phyloP scores from a whole-genome alignment of 1,139 yeast genomes.

The Nakaseomyces bracarensis region DNA sequence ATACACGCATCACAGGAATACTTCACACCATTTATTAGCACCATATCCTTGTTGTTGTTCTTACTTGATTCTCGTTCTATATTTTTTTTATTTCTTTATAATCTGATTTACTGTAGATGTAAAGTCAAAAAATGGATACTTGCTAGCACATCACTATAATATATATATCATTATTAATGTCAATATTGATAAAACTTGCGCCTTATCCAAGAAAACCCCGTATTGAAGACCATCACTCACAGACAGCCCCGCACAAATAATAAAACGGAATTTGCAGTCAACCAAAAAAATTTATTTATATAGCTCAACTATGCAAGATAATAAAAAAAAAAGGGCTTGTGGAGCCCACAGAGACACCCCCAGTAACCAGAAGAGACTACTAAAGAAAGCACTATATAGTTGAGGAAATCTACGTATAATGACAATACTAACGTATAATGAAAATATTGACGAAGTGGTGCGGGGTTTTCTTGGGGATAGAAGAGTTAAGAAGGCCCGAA shows the following conservation, averaged over 20 bases:
- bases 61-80: not conserved
- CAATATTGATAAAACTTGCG: no score
- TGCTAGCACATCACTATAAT: not conserved
- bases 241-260: not conserved
- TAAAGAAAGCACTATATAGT: no score
- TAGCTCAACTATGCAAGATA: no score
- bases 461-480: no score
- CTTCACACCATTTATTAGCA: constrained; percentile 79
- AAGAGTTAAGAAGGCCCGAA: no score
- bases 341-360: no score
- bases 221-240: not conserved
- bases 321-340: no score
- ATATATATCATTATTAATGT: no score
- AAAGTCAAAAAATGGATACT: not conserved
- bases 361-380: no score
- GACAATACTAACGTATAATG: not conserved
- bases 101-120: not conserved
- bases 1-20: constrained; percentile 95
- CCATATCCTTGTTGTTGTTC: constrained; percentile 42
- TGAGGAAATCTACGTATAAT: not conserved
- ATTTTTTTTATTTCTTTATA: no score
- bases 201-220: not conserved
- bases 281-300: no score
- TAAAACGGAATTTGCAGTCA: not conserved
- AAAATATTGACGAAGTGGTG: no score